These are phyloP conservation scores for Kockovaella imperatae DNA, from an alignment of 768 basidiomycete genomes.

Conservation along the genomic window DNA sequence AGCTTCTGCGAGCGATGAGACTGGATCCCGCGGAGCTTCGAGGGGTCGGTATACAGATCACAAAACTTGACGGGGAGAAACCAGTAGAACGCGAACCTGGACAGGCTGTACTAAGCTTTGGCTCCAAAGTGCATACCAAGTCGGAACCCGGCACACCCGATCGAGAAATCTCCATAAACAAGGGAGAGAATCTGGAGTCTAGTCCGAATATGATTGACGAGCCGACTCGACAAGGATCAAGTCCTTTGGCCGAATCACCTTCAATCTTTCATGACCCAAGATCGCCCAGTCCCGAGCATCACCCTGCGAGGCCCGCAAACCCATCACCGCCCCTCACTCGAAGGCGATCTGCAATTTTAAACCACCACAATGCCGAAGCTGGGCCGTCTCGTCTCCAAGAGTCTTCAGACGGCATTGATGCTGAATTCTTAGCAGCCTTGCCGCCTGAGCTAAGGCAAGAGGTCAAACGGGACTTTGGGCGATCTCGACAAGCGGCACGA, in stretches of 20 bases:
- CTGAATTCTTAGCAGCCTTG: conserved; percentile 33
- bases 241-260: not conserved
- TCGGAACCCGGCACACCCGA: not conserved
- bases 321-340: not conserved
- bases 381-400: conserved; percentile 11
- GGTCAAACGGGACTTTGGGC: conserved; percentile 20
- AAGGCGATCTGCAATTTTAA: not conserved
- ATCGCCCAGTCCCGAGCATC: not conserved
- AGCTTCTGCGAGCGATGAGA: conserved; percentile 60
- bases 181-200: not conserved
- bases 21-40: conserved; percentile 82
- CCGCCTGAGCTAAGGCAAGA: conserved; percentile 30
- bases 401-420: conserved; percentile 37
- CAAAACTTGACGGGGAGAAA: conserved; percentile 63
- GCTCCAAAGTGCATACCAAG: not conserved
- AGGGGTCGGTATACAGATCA: conserved; percentile 83
- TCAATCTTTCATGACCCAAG: no score
- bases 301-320: not conserved
- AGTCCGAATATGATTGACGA: not conserved
- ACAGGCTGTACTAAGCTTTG: conserved; percentile 60
- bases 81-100: conserved; percentile 46
- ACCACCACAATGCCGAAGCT: conserved; percentile 8
- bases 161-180: not conserved
- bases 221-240: not conserved
- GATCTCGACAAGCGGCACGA: conserved; percentile 4